phyloP scores from a whole-genome alignment of 129 eudicot species.

The Helichrysum umbraculigerum region DNA sequence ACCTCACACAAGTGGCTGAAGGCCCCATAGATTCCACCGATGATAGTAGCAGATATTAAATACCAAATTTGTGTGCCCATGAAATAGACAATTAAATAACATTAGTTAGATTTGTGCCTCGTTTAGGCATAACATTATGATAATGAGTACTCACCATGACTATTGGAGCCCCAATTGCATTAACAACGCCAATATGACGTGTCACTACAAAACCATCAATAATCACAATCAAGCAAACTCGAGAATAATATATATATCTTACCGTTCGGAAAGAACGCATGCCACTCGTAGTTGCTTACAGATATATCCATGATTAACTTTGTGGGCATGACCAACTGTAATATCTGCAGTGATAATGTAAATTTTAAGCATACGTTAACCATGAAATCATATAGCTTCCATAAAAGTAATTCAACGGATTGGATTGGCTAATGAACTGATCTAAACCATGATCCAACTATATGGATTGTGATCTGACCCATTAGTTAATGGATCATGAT shows the following conservation, averaged over 20 bases:
- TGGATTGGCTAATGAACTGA: not conserved
- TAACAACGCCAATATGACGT: constrained; percentile 73
- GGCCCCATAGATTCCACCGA: constrained; percentile 97
- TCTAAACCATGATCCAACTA: not conserved
- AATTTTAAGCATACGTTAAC: constrained; percentile 16
- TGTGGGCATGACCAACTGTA: constrained; percentile 80
- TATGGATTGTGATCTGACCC: not conserved
- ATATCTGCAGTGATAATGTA: constrained; percentile 53
- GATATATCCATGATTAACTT: constrained; percentile 62
- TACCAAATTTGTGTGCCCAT: constrained; percentile 99
- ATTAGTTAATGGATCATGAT: not conserved
- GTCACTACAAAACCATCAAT: constrained; percentile 59
- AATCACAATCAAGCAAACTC: constrained; percentile 15
- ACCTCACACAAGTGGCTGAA: constrained; percentile 99
- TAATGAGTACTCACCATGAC: constrained; percentile 67
- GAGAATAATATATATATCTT: constrained; percentile 15
- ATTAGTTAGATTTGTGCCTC: constrained; percentile 12
- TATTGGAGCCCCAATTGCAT: constrained; percentile 93
- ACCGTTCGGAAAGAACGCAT: constrained; percentile 92
- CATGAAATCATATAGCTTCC: constrained; percentile 2
- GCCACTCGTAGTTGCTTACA: constrained; percentile 81
- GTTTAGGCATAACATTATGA: constrained; percentile 9
- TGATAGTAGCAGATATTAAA: constrained; percentile 76
- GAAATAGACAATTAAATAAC: constrained; percentile 57
- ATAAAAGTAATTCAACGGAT: not conserved